Percentiles rank a stretch among this genome's conserved stretches.
These are phyloP conservation scores for Ophiosphaerella herpotricha DNA, from an alignment of 2,329 filamentous ascomycete genomes.

Conservation along the genomic window DNA sequence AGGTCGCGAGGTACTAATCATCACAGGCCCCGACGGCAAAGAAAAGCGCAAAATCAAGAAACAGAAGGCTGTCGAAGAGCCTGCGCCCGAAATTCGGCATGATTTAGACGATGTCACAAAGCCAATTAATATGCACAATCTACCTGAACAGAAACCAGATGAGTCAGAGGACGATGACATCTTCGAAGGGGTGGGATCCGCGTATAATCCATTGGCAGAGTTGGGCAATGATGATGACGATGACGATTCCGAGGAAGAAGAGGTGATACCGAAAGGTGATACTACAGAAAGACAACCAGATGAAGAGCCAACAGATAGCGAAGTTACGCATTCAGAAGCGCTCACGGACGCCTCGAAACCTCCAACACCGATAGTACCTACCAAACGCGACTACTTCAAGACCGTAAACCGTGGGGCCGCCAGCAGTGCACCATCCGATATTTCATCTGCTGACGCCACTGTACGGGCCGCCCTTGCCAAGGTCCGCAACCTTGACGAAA, in stretches of 20 bases:
- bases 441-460: slow-evolving; percentile 68
- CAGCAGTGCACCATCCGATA: slow-evolving; percentile 39
- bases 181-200: slow-evolving; percentile 63
- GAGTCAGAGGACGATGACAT: slow-evolving; percentile 63
- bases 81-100: slow-evolving; percentile 43
- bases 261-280: background rate
- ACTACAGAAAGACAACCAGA: slow-evolving; percentile 1
- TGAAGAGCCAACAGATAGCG: background rate
- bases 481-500: slow-evolving; percentile 61
- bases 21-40: slow-evolving; percentile 63
- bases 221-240: slow-evolving; percentile 56
- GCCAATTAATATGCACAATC: slow-evolving; percentile 47
- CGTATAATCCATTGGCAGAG: slow-evolving; percentile 64
- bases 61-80: slow-evolving; percentile 46
- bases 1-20: slow-evolving; percentile 63
- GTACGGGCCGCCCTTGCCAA: slow-evolving; percentile 85
- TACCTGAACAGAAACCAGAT: slow-evolving; percentile 46
- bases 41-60: slow-evolving; percentile 66
- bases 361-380: slow-evolving; percentile 7
- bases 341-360: slow-evolving; percentile 7
- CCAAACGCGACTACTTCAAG: slow-evolving; percentile 30
- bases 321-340: slow-evolving; percentile 3
- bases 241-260: slow-evolving; percentile 21
- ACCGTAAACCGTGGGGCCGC: slow-evolving; percentile 9
- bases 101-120: slow-evolving; percentile 52